Percentiles rank a stretch among this genome's conserved stretches.
Evolutionary conservation across 2,329 filamentous ascomycete genomes (phyloP).

Genomic region (Fusarium circinatum): DNA sequence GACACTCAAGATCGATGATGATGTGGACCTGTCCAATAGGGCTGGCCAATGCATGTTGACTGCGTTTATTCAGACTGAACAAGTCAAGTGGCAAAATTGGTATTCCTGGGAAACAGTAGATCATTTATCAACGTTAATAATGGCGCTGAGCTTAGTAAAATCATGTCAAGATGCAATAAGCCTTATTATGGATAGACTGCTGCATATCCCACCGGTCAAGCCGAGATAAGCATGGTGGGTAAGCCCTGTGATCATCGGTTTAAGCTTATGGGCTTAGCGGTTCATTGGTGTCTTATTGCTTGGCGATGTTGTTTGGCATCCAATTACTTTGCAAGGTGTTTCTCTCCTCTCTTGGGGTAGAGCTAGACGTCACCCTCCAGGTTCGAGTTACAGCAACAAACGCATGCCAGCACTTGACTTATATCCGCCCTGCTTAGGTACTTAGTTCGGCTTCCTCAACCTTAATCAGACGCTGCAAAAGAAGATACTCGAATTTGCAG

Average conservation of each 20-base stretch:
- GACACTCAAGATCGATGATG: not conserved
- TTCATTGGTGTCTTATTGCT: slow-evolving; percentile 1
- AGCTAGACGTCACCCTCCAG: not conserved
- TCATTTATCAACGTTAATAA: not conserved
- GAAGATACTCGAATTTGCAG: not conserved
- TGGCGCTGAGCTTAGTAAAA: slow-evolving; percentile 4
- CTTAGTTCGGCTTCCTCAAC: not conserved
- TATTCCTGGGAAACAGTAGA: not conserved
- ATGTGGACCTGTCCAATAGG: slow-evolving; percentile 1
- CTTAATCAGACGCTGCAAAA: not conserved
- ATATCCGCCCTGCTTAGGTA: not conserved
- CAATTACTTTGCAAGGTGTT: not conserved
- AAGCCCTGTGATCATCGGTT: not conserved
- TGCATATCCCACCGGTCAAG: slow-evolving; percentile 4
- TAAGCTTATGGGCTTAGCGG: not conserved
- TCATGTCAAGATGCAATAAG: not conserved
- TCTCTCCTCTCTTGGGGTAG: not conserved
- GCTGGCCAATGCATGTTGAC: not conserved
- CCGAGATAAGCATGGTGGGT: slow-evolving; percentile 12
- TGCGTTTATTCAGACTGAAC: not conserved
- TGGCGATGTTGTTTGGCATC: not conserved
- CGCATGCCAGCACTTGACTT: not conserved
- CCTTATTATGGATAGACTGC: not conserved
- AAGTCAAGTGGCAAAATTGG: not conserved
- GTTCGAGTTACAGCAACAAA: not conserved